A percentile compares a stretch with the other conserved stretches of the same genome.
Evolutionary conservation across 1,284 basidiomycete genomes (phyloP).

Genomic region (Trametes versicolor): DNA sequence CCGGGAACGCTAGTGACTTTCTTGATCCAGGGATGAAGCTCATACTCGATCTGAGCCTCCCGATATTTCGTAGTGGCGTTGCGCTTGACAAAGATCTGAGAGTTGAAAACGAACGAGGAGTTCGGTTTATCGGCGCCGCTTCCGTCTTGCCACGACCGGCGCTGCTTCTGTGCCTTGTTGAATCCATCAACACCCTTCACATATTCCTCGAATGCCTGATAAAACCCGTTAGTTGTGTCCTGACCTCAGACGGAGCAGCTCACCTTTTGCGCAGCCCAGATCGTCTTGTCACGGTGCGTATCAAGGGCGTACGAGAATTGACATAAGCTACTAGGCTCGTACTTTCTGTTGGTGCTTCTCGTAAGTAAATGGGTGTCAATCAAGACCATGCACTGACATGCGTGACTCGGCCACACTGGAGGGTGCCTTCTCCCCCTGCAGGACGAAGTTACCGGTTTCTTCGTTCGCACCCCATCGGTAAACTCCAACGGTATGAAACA

Average conservation of each 20-base stretch:
- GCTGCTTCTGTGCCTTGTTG: slow-evolving; percentile 1
- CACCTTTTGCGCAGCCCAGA: slow-evolving; percentile 8
- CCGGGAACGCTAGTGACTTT: background rate
- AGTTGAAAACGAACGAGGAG: background rate
- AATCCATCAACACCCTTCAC: background rate
- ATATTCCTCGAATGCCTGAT: slow-evolving; percentile 1
- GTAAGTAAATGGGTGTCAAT: background rate
- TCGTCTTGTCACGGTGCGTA: background rate
- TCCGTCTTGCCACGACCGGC: slow-evolving; percentile 8
- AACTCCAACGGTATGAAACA: background rate
- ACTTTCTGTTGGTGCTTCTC: background rate
- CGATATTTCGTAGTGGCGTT: background rate
- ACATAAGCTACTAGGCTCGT: background rate
- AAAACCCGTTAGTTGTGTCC: background rate
- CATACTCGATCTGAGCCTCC: background rate
- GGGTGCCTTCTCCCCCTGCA: background rate
- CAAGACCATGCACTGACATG: background rate
- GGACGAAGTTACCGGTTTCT: slow-evolving; percentile 6
- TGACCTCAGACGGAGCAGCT: too few species aligned
- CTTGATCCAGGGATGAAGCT: slow-evolving; percentile 1
- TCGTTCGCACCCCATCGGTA: background rate
- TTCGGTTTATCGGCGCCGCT: background rate
- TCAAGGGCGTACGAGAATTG: slow-evolving; percentile 3
- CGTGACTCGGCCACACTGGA: background rate
- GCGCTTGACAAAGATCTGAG: slow-evolving; percentile 8